Evolutionary conservation across 2,329 filamentous ascomycete genomes (phyloP).

Genomic region (Beauveria scarabaeidicola): DNA sequence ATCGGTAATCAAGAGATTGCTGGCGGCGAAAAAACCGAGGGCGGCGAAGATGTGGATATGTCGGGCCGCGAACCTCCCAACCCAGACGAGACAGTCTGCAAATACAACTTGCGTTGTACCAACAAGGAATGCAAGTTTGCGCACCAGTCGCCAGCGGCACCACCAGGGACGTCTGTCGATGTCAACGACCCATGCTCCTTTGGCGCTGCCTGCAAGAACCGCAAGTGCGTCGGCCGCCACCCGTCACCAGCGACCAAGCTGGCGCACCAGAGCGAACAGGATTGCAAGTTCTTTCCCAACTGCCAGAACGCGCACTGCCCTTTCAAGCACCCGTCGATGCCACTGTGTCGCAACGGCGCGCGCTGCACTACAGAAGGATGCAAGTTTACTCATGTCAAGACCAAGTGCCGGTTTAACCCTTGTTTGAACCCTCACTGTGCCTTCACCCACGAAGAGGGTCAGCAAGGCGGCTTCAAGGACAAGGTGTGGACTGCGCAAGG

Average conservation of each 20-base stretch:
- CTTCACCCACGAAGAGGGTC: conserved; percentile 86
- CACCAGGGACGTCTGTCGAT: conserved; percentile 68
- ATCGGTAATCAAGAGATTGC: conserved; percentile 30
- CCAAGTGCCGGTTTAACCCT: conserved; percentile 81
- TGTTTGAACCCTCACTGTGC: conserved; percentile 83
- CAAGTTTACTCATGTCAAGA: conserved; percentile 82
- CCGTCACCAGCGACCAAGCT: conserved; percentile 78
- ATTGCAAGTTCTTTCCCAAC: conserved; percentile 88
- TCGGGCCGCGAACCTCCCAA: conserved; percentile 45
- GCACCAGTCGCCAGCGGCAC: conserved; percentile 87
- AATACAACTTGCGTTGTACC: conserved; percentile 80
- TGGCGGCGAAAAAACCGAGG: conserved; percentile 28
- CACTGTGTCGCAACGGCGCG: conserved; percentile 81
- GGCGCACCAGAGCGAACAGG: conserved; percentile 71
- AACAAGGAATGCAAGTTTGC: conserved; percentile 88
- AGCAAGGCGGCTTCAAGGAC: conserved; percentile 74
- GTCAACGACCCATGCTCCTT: conserved; percentile 73
- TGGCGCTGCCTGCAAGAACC: conserved; percentile 89
- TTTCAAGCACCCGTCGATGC: conserved; percentile 82
- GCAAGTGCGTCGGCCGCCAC: conserved; percentile 85
- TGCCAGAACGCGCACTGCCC: conserved; percentile 81
- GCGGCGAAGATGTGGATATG: conserved; percentile 58
- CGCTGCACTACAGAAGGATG: conserved; percentile 76
- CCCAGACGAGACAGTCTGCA: conserved; percentile 67
- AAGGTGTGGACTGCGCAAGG: conserved; percentile 81